Base-by-base conservation (phyloP, 1,139 yeast species). In the Candida tetrigidarum region DNA sequence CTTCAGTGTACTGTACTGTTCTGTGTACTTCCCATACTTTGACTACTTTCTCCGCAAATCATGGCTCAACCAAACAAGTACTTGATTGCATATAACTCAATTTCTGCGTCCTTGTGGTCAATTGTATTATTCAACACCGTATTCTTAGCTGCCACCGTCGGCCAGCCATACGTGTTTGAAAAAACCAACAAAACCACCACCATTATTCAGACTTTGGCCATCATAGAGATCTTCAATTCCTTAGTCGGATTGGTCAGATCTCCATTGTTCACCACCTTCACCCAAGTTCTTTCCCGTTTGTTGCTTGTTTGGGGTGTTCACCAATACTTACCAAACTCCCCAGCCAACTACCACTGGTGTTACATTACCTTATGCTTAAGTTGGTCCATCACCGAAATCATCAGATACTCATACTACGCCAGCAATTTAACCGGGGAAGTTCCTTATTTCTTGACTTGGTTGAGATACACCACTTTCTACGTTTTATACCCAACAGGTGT, bases 401-500 rank as follows among this genome's bases (percentile, higher is more conserved):
- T 92, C 47, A 80, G 99, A 59, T 93, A 93, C 69, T 77, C 89
- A 37, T 93, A 81, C 70, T 95, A 86, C 62, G 96, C 96, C 43
- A 69, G 80, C 50, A 85, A 84, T 58, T 72, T 89, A 50, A 66
- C 67, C 49, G 74, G 72, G 20, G 81, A 80, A 1, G 87, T 91
- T 14, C 90, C 95, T 8, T 62, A 65, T 40, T 62, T 77, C 62
- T 73, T 93, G 53, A 79, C 84, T 22, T 81, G 86, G 78, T 69
- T 90, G 55, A 80, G 99, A 60, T 93, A 92, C 72, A 86, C 88
- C 50, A 74, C 92, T 23, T 93, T 93, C 66, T 80, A 80, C 56
- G 80, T 90, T 2, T 74, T 93, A 56, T 93, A 93, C 60, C 99
- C 99, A 19, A 67, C 88, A 28, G 99, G 99, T 5, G 97, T 93